Conservation (phyloP, 169 alveolate species). For the Miamiensis avidus region DNA sequence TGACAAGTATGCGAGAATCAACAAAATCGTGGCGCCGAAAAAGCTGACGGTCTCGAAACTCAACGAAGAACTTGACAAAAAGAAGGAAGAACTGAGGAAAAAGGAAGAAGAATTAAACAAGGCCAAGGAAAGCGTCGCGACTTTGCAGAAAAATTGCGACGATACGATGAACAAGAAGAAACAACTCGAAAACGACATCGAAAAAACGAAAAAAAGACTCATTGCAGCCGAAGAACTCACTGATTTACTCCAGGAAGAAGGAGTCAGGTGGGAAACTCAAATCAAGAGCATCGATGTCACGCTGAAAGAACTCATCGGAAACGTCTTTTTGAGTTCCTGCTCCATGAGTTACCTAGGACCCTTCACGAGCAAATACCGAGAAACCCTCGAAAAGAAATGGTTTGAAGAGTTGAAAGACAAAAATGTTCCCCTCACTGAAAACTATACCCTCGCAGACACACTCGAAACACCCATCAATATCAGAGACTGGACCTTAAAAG, state of each 20-base stretch:
- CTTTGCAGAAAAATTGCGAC: conserved; percentile 80
- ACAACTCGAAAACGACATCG: conserved; percentile 81
- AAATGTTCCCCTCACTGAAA: conserved; percentile 64
- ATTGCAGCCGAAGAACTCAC: conserved; percentile 91
- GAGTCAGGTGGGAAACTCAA: conserved; percentile 86
- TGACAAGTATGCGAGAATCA: conserved; percentile 80
- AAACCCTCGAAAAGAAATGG: conserved; percentile 68
- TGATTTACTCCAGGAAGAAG: conserved; percentile 90
- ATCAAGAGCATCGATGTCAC: conserved; percentile 51
- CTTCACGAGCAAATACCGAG: conserved; percentile 78
- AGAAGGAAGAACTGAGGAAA: conserved; percentile 77
- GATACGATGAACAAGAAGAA: conserved; percentile 83
- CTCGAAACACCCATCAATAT: conserved; percentile 76
- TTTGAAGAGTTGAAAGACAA: conserved; percentile 55
- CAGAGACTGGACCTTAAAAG: conserved; percentile 81
- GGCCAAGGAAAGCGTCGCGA: conserved; percentile 87
- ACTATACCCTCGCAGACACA: conserved; percentile 66
- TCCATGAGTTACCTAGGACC: conserved; percentile 85
- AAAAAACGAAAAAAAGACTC: conserved; percentile 85
- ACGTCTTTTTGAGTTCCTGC: conserved; percentile 79
- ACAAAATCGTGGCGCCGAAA: conserved; percentile 81
- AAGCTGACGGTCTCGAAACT: conserved; percentile 69
- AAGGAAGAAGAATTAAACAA: conserved; percentile 83
- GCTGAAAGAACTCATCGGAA: conserved; percentile 63
- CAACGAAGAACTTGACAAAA: conserved; percentile 74